These are phyloP conservation scores for Krasilnikovozyma curviuscula DNA, from an alignment of 768 basidiomycete species.

Conservation along the genomic window DNA sequence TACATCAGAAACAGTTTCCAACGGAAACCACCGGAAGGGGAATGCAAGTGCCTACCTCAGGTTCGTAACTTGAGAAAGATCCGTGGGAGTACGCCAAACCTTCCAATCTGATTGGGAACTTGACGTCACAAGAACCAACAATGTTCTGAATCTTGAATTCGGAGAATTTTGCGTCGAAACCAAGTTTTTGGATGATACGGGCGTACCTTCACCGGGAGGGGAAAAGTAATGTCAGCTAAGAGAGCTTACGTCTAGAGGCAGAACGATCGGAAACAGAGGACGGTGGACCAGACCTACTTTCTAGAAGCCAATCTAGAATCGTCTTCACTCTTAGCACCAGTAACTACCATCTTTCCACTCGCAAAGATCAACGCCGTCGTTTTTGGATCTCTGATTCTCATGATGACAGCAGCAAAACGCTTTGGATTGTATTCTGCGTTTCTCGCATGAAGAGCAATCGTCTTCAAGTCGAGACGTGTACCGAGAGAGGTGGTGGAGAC, in stretches of 20 bases:
- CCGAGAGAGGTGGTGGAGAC: conserved; percentile 97
- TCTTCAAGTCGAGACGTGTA: conserved; percentile 90
- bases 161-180: conserved; percentile 96
- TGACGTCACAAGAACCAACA: conserved; percentile 92
- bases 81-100: conserved; percentile 95
- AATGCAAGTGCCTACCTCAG: conserved; percentile 48
- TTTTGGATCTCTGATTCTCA: conserved; percentile 99
- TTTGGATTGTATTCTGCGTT: conserved; percentile 99
- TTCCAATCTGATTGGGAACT: conserved; percentile 94
- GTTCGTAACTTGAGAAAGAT: conserved; percentile 92
- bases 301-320: conserved; percentile 89
- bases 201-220: conserved; percentile 39
- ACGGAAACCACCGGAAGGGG: neutral
- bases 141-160: conserved; percentile 99
- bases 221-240: neutral
- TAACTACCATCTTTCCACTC: conserved; percentile 99
- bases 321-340: conserved; percentile 96
- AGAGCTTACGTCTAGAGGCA: neutral
- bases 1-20: neutral
- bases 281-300: conserved; percentile 32
- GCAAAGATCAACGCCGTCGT: conserved; percentile 99
- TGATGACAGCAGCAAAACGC: conserved; percentile 99
- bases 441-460: conserved; percentile 88
- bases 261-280: neutral
- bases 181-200: conserved; percentile 95